Conservation (phyloP, 2,329 filamentous ascomycete species). For the Penicillium sclerotigenum region DNA sequence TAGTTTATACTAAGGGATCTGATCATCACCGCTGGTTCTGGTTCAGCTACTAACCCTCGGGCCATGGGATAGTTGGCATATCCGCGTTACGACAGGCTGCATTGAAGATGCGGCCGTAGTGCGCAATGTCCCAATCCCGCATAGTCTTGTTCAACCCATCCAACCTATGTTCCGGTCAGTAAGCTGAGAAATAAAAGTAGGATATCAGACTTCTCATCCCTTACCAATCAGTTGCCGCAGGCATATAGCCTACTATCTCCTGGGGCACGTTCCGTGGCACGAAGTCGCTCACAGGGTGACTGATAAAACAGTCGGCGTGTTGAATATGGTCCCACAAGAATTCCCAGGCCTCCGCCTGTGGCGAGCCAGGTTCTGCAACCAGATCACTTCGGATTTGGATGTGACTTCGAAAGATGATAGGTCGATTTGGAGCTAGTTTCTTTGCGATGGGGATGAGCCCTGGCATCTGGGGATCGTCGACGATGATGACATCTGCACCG, state of each 20-base stretch:
- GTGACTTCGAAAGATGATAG: conserved; percentile 76
- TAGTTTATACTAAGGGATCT: conserved; percentile 42
- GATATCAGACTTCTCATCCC: conserved; percentile 11
- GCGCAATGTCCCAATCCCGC: conserved; percentile 65
- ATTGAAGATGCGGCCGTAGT: conserved; percentile 74
- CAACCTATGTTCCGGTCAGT: conserved; percentile 48
- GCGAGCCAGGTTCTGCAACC: conserved; percentile 58
- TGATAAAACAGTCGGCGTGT: conserved; percentile 73
- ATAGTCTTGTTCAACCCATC: conserved; percentile 78
- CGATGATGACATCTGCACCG: conserved; percentile 71
- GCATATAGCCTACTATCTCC: conserved; percentile 69
- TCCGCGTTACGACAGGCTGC: conserved; percentile 58
- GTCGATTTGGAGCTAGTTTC: conserved; percentile 64
- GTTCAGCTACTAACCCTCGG: conserved; percentile 29
- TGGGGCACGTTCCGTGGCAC: conserved; percentile 66
- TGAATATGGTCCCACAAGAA: conserved; percentile 72
- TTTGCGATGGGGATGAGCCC: conserved; percentile 73
- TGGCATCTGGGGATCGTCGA: conserved; percentile 85
- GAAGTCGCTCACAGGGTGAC: conserved; percentile 73
- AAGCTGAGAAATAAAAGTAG: not conserved
- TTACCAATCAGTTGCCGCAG: conserved; percentile 76
- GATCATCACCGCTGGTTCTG: not conserved
- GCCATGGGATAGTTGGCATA: conserved; percentile 40
- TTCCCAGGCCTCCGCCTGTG: conserved; percentile 71
- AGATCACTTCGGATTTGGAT: conserved; percentile 79